Evolutionary conservation across 169 alveolate species (phyloP).

Genomic region (Pseudocohnilembus persalinus): DNA sequence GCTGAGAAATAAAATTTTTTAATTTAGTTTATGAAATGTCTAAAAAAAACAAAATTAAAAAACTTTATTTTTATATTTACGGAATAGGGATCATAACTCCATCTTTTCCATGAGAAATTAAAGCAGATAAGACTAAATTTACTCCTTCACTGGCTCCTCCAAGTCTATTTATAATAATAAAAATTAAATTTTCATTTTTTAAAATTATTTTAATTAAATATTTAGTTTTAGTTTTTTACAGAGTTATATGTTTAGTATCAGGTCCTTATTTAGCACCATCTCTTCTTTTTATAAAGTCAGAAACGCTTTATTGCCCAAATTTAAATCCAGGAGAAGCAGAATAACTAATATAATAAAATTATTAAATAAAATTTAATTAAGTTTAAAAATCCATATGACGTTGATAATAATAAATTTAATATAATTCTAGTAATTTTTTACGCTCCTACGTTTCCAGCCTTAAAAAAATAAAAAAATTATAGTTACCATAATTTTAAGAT

Average conservation of each 20-base stretch:
- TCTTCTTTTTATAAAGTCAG: neutral
- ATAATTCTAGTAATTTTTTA: neutral
- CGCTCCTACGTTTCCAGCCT: neutral
- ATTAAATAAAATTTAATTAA: too few species aligned
- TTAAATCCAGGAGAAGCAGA: neutral
- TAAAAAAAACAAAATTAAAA: too few species aligned
- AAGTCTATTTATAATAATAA: neutral
- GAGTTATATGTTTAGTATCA: neutral
- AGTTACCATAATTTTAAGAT: too few species aligned
- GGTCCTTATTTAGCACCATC: neutral
- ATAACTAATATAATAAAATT: neutral
- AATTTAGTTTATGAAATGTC: too few species aligned
- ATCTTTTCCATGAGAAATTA: neutral
- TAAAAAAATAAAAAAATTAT: too few species aligned
- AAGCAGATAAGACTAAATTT: neutral
- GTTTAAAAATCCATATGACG: too few species aligned
- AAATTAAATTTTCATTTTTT: neutral
- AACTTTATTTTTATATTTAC: neutral
- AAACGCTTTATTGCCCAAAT: neutral
- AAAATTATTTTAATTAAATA: neutral
- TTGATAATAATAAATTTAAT: too few species aligned
- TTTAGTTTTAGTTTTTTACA: neutral
- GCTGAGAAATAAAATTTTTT: neutral
- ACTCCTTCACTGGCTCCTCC: slow-evolving; percentile 12
- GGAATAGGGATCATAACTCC: slow-evolving; percentile 8